Percentiles rank a stretch among this genome's conserved stretches.
These are phyloP conservation scores for Rhodotorula babjevae DNA, from an alignment of 768 basidiomycete species.

Conservation along the genomic window DNA sequence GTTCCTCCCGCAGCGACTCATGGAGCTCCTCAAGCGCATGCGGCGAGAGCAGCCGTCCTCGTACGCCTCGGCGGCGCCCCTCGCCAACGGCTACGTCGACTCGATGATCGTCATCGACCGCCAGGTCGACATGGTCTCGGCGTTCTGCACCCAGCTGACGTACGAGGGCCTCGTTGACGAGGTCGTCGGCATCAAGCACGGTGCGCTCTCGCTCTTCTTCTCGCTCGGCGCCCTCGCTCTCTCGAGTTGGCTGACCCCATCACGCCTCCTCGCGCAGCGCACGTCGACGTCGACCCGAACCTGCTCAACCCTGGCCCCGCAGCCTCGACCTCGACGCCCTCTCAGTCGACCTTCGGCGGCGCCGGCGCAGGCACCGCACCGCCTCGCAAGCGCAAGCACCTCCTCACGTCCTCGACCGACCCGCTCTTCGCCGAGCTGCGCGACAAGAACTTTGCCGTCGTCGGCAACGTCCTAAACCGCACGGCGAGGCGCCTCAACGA, in stretches of 20 bases:
- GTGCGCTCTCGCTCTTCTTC: slow-evolving; percentile 52
- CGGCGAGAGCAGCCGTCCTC: slow-evolving; percentile 49
- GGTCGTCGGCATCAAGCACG: slow-evolving; percentile 79
- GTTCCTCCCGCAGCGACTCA: slow-evolving; percentile 59
- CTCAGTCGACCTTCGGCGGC: slow-evolving; percentile 27
- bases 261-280: slow-evolving; percentile 41
- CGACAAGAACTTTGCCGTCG: slow-evolving; percentile 85
- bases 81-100: slow-evolving; percentile 64
- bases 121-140: slow-evolving; percentile 88
- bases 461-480: slow-evolving; percentile 73
- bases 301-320: slow-evolving; percentile 44
- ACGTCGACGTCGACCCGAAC: slow-evolving; percentile 50
- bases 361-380: slow-evolving; percentile 20
- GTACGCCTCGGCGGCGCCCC: slow-evolving; percentile 48
- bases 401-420: slow-evolving; percentile 71
- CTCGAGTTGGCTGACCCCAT: too few species aligned
- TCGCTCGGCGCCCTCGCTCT: not conserved
- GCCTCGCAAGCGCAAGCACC: slow-evolving; percentile 76
- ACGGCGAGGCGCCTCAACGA: slow-evolving; percentile 81
- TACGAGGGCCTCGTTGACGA: slow-evolving; percentile 96
- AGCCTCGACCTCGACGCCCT: slow-evolving; percentile 36
- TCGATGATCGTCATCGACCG: slow-evolving; percentile 84
- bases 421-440: slow-evolving; percentile 74
- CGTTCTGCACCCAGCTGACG: slow-evolving; percentile 88
- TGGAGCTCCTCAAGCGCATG: slow-evolving; percentile 64